Evolutionary conservation across 257 asterid genomes (phyloP).

Genomic region (Solanum tacnaense): DNA sequence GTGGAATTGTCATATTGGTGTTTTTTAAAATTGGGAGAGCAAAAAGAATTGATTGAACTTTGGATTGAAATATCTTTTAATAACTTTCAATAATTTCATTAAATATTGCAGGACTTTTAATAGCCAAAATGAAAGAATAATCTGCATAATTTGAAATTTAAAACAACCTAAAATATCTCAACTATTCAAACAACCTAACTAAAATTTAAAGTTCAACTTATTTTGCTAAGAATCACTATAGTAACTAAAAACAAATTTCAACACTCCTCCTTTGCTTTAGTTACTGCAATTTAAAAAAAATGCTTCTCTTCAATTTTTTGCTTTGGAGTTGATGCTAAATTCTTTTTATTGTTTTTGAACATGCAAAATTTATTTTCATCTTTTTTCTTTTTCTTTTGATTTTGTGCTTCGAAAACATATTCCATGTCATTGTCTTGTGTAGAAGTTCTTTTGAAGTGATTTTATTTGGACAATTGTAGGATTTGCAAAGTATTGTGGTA

Average conservation of each 20-base stretch:
- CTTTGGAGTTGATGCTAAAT: background rate
- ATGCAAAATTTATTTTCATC: background rate
- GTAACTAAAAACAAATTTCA: background rate
- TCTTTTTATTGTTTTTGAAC: background rate
- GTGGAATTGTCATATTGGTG: background rate
- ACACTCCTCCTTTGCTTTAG: background rate
- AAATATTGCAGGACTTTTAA: background rate
- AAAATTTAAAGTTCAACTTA: background rate
- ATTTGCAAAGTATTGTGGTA: background rate
- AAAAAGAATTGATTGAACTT: background rate
- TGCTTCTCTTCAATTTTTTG: background rate
- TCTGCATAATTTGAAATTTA: background rate
- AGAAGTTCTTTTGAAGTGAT: background rate
- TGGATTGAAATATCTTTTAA: background rate
- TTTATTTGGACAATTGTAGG: background rate
- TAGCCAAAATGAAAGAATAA: background rate
- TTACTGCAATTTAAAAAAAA: background rate
- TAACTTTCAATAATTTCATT: background rate
- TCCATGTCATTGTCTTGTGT: background rate
- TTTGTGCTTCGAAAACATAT: background rate
- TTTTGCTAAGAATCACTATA: background rate
- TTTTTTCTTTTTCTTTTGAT: background rate
- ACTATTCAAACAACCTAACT: background rate
- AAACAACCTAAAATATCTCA: background rate
- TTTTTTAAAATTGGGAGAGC: too few relatives aligned